Percentiles rank a stretch among this genome's conserved stretches.
These are phyloP conservation scores for Hypsizygus ulmarius DNA, from an alignment of 1,284 basidiomycete species.

Conservation along the genomic window DNA sequence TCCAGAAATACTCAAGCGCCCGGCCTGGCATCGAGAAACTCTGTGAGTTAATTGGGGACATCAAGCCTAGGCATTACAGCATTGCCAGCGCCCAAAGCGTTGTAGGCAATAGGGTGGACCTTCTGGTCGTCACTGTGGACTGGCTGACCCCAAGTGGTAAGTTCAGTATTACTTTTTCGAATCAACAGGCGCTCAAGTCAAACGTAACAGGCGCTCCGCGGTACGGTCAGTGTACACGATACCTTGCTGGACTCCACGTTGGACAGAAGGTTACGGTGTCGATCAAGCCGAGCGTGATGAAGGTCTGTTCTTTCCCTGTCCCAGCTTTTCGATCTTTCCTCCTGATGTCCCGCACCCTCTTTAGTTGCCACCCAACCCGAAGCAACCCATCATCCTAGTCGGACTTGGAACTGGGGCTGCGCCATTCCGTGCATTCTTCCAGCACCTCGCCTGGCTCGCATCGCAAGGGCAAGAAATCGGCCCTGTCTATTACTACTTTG, in stretches of 20 bases:
- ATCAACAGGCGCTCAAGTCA: slow-evolving; percentile 9
- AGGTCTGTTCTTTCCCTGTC: slow-evolving; percentile 51
- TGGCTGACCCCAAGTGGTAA: slow-evolving; percentile 86
- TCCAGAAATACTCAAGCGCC: slow-evolving; percentile 80
- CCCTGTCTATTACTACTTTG: slow-evolving; percentile 97
- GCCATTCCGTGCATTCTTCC: slow-evolving; percentile 97
- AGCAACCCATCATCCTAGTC: slow-evolving; percentile 96
- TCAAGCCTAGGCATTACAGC: slow-evolving; percentile 97
- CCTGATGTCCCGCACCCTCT: slow-evolving; percentile 1
- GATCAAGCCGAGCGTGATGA: slow-evolving; percentile 99
- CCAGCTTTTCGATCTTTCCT: background rate
- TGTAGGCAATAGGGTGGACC: slow-evolving; percentile 91
- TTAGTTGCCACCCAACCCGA: slow-evolving; percentile 79
- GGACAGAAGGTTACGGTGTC: slow-evolving; percentile 97
- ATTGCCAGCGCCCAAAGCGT: slow-evolving; percentile 95
- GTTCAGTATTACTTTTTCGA: slow-evolving; percentile 23
- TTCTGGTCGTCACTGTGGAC: slow-evolving; percentile 95
- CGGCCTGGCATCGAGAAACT: slow-evolving; percentile 78
- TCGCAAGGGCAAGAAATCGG: slow-evolving; percentile 80
- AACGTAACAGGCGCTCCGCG: slow-evolving; percentile 60
- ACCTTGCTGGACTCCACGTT: slow-evolving; percentile 79
- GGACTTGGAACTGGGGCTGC: slow-evolving; percentile 97
- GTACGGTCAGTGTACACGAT: slow-evolving; percentile 96
- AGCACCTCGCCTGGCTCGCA: slow-evolving; percentile 86
- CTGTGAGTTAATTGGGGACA: slow-evolving; percentile 89